phyloP scores from a whole-genome alignment of 2,329 filamentous ascomycete species.

The Talaromyces marneffei region DNA sequence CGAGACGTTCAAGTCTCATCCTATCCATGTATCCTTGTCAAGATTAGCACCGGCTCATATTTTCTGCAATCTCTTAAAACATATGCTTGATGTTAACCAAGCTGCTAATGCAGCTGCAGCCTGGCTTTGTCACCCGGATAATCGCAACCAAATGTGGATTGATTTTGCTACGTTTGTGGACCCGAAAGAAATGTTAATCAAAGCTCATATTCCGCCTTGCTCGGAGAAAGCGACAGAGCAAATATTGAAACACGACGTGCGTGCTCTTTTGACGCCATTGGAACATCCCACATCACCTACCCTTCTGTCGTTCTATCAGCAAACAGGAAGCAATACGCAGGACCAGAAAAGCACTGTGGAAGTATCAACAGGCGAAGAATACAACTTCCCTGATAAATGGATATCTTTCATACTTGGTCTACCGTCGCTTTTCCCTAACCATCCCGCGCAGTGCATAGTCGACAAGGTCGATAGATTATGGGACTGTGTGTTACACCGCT shows the following conservation, averaged over 20 bases:
- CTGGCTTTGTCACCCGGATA: slow-evolving; percentile 81
- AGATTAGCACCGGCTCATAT: slow-evolving; percentile 83
- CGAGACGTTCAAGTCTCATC: slow-evolving; percentile 78
- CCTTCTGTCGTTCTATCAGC: slow-evolving; percentile 30
- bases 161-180: slow-evolving; percentile 57
- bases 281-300: slow-evolving; percentile 26
- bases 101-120: slow-evolving; percentile 91
- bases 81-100: slow-evolving; percentile 83
- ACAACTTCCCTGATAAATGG: slow-evolving; percentile 47
- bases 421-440: slow-evolving; percentile 34
- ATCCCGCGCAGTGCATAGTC: slow-evolving; percentile 41
- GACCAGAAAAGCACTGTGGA: slow-evolving; percentile 34
- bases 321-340: slow-evolving; percentile 28
- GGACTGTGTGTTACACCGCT: slow-evolving; percentile 39
- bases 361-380: slow-evolving; percentile 32
- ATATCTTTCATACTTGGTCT: slow-evolving; percentile 41
- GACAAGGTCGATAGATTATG: slow-evolving; percentile 41
- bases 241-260: slow-evolving; percentile 42
- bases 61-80: slow-evolving; percentile 79
- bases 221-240: slow-evolving; percentile 31
- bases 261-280: slow-evolving; percentile 39
- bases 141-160: slow-evolving; percentile 89
- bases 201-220: slow-evolving; percentile 37
- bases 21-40: slow-evolving; percentile 75
- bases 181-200: slow-evolving; percentile 36